phyloP scores from a whole-genome alignment of 176 grass and related monocot species.

The Lolium rigidum region DNA sequence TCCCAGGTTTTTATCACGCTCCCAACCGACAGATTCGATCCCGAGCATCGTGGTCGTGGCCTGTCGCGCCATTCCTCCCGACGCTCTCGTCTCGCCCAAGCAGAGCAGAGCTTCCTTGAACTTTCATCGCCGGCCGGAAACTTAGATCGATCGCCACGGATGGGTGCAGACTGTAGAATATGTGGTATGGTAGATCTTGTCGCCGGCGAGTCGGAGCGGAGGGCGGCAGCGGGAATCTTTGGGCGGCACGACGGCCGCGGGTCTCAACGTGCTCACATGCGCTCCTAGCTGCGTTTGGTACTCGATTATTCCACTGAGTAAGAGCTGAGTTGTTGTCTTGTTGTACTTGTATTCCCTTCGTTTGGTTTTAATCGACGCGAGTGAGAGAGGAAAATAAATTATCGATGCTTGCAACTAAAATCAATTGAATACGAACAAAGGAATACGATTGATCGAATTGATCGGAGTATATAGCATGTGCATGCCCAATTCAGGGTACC shows the following conservation, averaged over 20 bases:
- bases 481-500: background rate
- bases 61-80: conserved; percentile 9
- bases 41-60: background rate
- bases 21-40: conserved; percentile 20
- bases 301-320: background rate
- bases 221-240: conserved; percentile 47
- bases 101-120: conserved; percentile 21
- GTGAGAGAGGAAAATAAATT: no score
- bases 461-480: background rate
- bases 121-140: background rate
- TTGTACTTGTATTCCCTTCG: no score
- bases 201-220: background rate
- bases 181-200: conserved; percentile 18
- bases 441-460: background rate
- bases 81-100: background rate
- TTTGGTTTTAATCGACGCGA: no score
- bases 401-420: no score
- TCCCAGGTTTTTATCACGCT: background rate
- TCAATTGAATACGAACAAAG: no score
- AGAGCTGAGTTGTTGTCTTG: no score
- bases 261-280: conserved; percentile 34
- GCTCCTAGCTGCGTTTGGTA: conserved; percentile 1
- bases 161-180: background rate
- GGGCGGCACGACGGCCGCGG: conserved; percentile 26
- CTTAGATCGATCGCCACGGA: background rate